phyloP scores from a whole-genome alignment of 345 rosid species.

The Gynandropsis gynandra region DNA sequence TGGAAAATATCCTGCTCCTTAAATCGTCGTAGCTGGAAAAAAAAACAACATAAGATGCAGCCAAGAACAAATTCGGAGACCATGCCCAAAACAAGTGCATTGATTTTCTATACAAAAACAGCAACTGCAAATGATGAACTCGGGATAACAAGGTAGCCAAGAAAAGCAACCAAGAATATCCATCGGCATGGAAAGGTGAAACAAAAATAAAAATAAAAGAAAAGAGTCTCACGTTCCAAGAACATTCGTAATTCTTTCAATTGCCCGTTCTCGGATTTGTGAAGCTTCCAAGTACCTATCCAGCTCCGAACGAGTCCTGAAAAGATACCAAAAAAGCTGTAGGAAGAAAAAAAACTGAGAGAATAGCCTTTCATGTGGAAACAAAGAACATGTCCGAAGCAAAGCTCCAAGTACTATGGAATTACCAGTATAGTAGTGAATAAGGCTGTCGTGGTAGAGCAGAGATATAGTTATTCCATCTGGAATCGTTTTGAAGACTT shows the following conservation, averaged over 20 bases:
- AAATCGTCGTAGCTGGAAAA: conserved; percentile 64
- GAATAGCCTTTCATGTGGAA: conserved; percentile 32
- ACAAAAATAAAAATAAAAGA: conserved; percentile 9
- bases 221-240: conserved; percentile 64
- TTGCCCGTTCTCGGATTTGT: conserved; percentile 80
- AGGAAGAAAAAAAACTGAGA: conserved; percentile 44
- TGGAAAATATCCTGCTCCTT: conserved; percentile 73
- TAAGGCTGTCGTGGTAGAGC: conserved; percentile 90
- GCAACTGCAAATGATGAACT: conserved; percentile 10
- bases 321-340: conserved; percentile 37
- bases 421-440: conserved; percentile 83
- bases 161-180: conserved; percentile 2
- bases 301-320: conserved; percentile 91
- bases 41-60: not conserved
- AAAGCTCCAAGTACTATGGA: not conserved
- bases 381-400: not conserved
- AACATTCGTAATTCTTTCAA: conserved; percentile 82
- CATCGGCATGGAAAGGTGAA: too few species aligned
- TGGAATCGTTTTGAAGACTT: conserved; percentile 56
- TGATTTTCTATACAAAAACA: conserved; percentile 11
- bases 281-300: conserved; percentile 97
- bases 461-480: conserved; percentile 84
- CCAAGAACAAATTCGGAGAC: not conserved
- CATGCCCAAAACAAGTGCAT: not conserved
- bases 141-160: conserved; percentile 8